Evolutionary conservation across 805 yeast genomes (phyloP).

Genomic region (Starmerella geochares): DNA sequence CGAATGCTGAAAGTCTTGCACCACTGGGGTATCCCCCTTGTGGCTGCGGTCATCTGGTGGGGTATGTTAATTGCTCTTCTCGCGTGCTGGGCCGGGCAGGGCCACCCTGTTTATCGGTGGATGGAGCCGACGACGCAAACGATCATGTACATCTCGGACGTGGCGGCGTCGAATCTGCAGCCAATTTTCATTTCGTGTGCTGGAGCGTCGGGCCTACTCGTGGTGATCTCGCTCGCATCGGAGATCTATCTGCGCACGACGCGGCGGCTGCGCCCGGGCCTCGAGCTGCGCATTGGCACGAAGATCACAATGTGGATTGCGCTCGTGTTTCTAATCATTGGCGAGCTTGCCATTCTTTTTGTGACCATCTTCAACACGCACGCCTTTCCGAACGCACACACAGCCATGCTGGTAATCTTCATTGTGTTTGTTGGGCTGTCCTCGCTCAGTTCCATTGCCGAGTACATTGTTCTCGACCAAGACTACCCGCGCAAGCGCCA

Average conservation of each 20-base stretch:
- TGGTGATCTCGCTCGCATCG: conserved; percentile 49
- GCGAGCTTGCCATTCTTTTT: conserved; percentile 63
- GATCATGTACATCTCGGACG: conserved; percentile 67
- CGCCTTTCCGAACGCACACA: conserved; percentile 40
- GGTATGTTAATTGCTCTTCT: conserved; percentile 80
- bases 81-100: conserved; percentile 69
- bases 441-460: conserved; percentile 37
- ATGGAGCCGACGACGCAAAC: conserved; percentile 35
- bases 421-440: conserved; percentile 57
- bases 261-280: conserved; percentile 42
- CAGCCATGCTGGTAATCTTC: conserved; percentile 62
- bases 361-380: conserved; percentile 66
- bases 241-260: conserved; percentile 55
- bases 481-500: conserved; percentile 33
- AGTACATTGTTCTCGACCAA: conserved; percentile 41
- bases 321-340: conserved; percentile 42
- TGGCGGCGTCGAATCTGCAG: conserved; percentile 69
- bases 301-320: conserved; percentile 36
- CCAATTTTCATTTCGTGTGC: conserved; percentile 76
- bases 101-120: conserved; percentile 59
- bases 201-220: conserved; percentile 67
- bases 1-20: conserved; percentile 26
- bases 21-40: conserved; percentile 49
- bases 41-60: conserved; percentile 70
- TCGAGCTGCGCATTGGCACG: conserved; percentile 8